Evolutionary conservation across 73 alveolate species (phyloP).

Genomic region (Symbiodinium natans): DNA sequence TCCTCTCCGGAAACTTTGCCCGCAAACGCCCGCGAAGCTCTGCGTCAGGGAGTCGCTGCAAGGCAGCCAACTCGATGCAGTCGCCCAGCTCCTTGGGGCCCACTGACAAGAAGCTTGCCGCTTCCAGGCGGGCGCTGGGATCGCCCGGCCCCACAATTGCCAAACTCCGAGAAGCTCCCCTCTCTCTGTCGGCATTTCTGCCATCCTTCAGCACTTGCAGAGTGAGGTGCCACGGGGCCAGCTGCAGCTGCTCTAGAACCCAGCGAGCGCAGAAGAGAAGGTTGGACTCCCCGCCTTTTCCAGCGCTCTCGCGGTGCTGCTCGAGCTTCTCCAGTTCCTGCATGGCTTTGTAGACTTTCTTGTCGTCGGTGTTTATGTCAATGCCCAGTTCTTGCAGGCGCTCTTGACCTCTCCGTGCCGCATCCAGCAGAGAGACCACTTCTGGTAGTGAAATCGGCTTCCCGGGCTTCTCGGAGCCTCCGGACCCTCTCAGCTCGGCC

Average conservation of each 20-base stretch:
- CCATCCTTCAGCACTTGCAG: background rate
- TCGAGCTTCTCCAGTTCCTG: slow-evolving; percentile 56
- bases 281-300: background rate
- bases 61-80: slow-evolving; percentile 27
- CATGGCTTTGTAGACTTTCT: slow-evolving; percentile 6
- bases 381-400: slow-evolving; percentile 48
- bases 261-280: slow-evolving; percentile 27
- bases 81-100: background rate
- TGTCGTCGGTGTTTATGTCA: background rate
- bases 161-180: background rate
- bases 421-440: slow-evolving; percentile 22
- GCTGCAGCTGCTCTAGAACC: slow-evolving; percentile 58
- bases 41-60: background rate
- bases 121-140: slow-evolving; percentile 83
- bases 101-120: slow-evolving; percentile 29
- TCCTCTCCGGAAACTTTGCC: background rate
- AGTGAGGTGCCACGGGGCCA: slow-evolving; percentile 73
- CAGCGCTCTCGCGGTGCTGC: background rate
- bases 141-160: slow-evolving; percentile 13
- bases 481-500: too few species aligned
- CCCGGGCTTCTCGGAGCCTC: too few species aligned
- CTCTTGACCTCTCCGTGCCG: slow-evolving; percentile 48
- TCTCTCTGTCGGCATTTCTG: background rate
- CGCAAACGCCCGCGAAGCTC: slow-evolving; percentile 35
- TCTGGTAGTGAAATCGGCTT: background rate